phyloP scores from a whole-genome alignment of 495 filamentous ascomycete species.

The Hyaloscypha variabilis region DNA sequence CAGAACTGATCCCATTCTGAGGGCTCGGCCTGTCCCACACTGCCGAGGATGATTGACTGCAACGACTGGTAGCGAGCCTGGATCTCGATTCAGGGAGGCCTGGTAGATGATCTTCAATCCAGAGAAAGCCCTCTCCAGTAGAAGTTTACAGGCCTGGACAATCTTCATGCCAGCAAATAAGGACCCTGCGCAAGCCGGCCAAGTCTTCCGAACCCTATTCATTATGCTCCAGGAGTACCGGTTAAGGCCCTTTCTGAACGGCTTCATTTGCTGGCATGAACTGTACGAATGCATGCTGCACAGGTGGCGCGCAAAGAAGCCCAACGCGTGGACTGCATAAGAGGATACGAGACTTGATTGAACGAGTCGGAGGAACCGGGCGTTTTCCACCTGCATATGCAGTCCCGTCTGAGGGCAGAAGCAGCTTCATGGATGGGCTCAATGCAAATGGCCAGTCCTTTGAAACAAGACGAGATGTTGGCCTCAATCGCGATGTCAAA shows the following conservation, averaged over 20 bases:
- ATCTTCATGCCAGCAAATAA: background rate
- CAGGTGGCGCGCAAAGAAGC: background rate
- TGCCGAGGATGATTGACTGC: constrained; percentile 5
- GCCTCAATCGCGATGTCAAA: constrained; percentile 12
- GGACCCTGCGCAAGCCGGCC: constrained; percentile 1
- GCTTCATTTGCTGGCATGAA: constrained; percentile 6
- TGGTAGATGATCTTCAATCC: constrained; percentile 1
- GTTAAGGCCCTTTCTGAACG: background rate
- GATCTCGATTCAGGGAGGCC: constrained; percentile 8
- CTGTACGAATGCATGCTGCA: constrained; percentile 6
- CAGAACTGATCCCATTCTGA: constrained; percentile 1
- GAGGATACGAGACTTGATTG: constrained; percentile 5
- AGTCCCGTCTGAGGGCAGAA: constrained; percentile 13
- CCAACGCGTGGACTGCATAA: constrained; percentile 11
- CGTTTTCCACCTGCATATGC: constrained; percentile 16
- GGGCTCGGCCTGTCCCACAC: background rate
- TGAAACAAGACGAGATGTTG: constrained; percentile 49
- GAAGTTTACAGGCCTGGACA: too few species aligned
- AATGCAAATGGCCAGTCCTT: constrained; percentile 18
- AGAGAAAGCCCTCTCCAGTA: too few species aligned
- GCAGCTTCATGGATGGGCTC: constrained; percentile 21
- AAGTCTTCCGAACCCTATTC: background rate
- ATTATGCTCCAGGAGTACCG: background rate
- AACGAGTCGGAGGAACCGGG: constrained; percentile 10
- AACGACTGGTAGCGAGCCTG: background rate